phyloP scores from a whole-genome alignment of 2,329 filamentous ascomycete species.

The Diaporthe citrichinensis region DNA sequence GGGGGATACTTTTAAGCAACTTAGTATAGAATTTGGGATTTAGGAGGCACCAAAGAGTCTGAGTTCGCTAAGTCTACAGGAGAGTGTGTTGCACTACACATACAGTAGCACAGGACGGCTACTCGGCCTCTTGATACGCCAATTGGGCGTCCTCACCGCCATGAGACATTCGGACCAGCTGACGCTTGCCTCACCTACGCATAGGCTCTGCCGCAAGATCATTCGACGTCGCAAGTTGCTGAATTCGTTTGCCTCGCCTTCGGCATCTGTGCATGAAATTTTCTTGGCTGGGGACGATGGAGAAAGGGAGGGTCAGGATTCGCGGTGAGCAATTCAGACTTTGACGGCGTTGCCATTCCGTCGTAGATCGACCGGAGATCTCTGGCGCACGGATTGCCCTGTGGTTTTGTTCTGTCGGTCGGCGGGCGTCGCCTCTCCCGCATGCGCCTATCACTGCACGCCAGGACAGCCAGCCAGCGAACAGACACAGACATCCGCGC shows the following conservation, averaged over 20 bases:
- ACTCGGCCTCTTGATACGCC: constrained; percentile 28
- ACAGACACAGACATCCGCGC: constrained; percentile 14
- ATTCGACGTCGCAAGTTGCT: constrained; percentile 2
- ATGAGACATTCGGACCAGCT: constrained; percentile 17
- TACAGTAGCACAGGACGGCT: constrained; percentile 3
- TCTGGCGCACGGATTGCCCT: constrained; percentile 15
- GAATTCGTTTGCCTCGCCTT: not conserved
- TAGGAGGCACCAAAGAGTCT: no score
- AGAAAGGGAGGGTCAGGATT: constrained; percentile 13
- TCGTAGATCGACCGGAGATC: constrained; percentile 30
- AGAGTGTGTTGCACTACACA: constrained; percentile 19
- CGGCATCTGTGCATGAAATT: constrained; percentile 4
- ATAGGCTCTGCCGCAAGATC: constrained; percentile 5
- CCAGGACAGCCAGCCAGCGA: constrained; percentile 10
- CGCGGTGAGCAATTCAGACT: constrained; percentile 31
- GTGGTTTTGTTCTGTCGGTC: constrained; percentile 17
- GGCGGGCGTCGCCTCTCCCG: not conserved
- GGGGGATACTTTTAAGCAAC: no score
- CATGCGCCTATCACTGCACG: constrained; percentile 15
- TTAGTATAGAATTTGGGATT: no score
- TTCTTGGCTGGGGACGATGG: not conserved
- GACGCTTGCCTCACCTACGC: constrained; percentile 5
- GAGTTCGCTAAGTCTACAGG: no score
- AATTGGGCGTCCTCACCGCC: constrained; percentile 22
- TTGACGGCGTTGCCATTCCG: constrained; percentile 21